Evolutionary conservation across 2,329 filamentous ascomycete species (phyloP).

Genomic region (Ramichloridium luteum): DNA sequence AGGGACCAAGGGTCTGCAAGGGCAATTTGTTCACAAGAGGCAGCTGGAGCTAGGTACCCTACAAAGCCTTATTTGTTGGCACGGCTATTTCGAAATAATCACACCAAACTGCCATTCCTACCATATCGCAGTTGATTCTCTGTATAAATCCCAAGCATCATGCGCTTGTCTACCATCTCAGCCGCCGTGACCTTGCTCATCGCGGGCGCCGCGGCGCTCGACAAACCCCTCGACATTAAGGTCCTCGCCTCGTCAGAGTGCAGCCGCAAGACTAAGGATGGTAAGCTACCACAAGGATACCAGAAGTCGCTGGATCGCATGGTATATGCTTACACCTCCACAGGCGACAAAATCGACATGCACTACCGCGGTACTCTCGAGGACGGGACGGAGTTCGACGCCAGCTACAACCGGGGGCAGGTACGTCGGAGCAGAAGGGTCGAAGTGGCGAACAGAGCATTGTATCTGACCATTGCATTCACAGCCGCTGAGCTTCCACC

Average conservation of each 20-base stretch:
- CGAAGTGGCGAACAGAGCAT: no score
- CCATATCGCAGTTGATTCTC: no score
- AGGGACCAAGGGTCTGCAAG: no score
- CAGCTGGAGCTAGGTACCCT: no score
- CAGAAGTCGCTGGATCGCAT: no score
- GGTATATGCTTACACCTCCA: no score
- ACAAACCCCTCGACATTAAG: conserved; percentile 61
- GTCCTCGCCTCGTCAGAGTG: conserved; percentile 64
- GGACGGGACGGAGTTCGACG: conserved; percentile 42
- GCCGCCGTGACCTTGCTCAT: conserved; percentile 37
- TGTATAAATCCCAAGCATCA: conserved; percentile 21
- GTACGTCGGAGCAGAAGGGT: no score
- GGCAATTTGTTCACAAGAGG: no score
- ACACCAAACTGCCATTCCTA: not conserved
- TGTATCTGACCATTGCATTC: no score
- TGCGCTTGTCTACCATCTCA: conserved; percentile 33
- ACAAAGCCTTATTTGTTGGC: no score
- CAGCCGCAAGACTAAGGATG: conserved; percentile 52
- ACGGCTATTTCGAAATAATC: no score
- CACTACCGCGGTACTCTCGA: conserved; percentile 80
- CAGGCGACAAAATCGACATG: conserved; percentile 68
- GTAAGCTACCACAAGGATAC: conserved; percentile 24
- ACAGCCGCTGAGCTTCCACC: conserved; percentile 56
- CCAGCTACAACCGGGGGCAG: conserved; percentile 8
- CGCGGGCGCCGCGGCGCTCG: conserved; percentile 31